Base-by-base conservation (phyloP, 2,329 filamentous ascomycete species). In the Xylaria sp. region DNA sequence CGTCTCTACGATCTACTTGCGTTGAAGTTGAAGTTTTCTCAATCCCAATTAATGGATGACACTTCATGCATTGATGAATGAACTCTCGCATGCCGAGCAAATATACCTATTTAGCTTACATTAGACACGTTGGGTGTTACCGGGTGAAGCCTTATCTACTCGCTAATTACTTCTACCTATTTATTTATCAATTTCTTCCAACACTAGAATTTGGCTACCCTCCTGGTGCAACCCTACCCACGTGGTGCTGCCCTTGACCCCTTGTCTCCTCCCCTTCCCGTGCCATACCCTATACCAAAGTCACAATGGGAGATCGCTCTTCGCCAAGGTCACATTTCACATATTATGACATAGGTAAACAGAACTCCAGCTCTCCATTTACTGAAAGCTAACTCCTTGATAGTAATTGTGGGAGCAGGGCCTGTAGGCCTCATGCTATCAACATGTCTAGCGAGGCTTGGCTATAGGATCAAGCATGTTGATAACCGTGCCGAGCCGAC, bases 391-490 rank as follows among this genome's bases (percentile, higher is more conserved):
- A 14, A 80, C 70, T 21, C 8, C 3, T 53, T 17, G 87, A 59
- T 66, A 88, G 93, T 97, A 74, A 94, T 97, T 73, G 86, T 97
- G 64, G 94, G 94, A 71, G 94, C 94, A 64, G 94, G 94, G 17
- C 94, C 94, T 3, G 93, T 94, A 48, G 94, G 94, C 64, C 87
- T 97, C 66, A 90, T 97, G 82, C 86, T 97, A 27, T 96, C 93
- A 8, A 94, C 94, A 34, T 95, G 92, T 78, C 87, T 98, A 69
- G 92, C 93, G 69, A 87, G 94, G 83, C 97, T 94, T 93, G 94
- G 94, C 21, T 98, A 97, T 85, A 93, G 89, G 79, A 93, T 98
- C 80, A 97, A 95, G 84, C 93, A 97, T 81, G 93, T 97, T 77
- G 94, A 97, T 82, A 97, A 97, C 81, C 88, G 94, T 67, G 85